Evolutionary conservation across 2,329 filamentous ascomycete genomes (phyloP).

Genomic region (Fusarium pseudonygamai): DNA sequence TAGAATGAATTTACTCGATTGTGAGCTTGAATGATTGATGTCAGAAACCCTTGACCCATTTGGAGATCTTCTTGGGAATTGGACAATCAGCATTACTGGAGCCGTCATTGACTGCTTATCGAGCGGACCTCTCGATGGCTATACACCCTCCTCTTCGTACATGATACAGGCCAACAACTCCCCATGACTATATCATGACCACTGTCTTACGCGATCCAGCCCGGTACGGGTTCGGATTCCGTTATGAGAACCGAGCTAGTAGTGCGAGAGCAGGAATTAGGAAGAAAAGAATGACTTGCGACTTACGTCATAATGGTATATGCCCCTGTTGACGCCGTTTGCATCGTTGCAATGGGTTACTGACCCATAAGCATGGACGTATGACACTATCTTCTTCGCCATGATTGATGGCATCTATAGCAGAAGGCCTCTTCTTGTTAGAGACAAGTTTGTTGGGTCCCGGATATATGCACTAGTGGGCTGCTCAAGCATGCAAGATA

Average conservation of each 20-base stretch:
- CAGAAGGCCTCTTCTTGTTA: slow-evolving; percentile 47
- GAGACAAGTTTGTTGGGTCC: slow-evolving; percentile 50
- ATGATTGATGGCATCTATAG: slow-evolving; percentile 50
- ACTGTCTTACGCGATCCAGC: not conserved
- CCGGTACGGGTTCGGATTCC: not conserved
- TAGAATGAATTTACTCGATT: not conserved
- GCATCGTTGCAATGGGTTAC: not conserved
- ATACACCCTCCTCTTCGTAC: not conserved
- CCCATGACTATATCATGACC: not conserved
- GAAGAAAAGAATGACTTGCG: not conserved
- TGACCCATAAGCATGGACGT: not conserved
- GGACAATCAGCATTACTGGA: not conserved
- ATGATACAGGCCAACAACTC: not conserved
- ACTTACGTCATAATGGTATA: slow-evolving; percentile 12
- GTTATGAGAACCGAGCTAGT: not conserved
- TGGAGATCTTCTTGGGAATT: not conserved
- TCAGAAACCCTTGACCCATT: not conserved
- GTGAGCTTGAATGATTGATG: not conserved
- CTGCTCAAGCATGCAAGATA: slow-evolving; percentile 53
- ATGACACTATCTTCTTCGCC: not conserved
- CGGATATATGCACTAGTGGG: slow-evolving; percentile 43
- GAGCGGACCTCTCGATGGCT: not conserved
- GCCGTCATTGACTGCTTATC: not conserved
- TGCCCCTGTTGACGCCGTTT: not conserved
- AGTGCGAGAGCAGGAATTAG: not conserved